A percentile compares a stretch with the other conserved stretches of the same genome.
phyloP scores from a whole-genome alignment of 352 stramenopile genomes.

The Globisporangium barbulae region DNA sequence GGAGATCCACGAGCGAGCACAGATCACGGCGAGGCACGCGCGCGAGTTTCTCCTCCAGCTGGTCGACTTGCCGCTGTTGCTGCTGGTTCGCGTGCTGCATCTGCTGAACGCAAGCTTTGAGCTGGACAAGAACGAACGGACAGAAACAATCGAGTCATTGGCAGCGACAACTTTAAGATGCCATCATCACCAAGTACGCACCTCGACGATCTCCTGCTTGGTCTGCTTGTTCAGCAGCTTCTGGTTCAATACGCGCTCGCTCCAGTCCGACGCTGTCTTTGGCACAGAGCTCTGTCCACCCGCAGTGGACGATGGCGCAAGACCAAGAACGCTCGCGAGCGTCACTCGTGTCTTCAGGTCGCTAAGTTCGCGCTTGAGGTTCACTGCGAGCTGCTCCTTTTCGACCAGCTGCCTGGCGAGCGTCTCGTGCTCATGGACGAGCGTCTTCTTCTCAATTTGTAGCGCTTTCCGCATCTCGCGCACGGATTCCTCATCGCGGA shows the following conservation, averaged over 20 bases:
- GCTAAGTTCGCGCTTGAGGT: conserved; percentile 44
- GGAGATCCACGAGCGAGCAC: conserved; percentile 44
- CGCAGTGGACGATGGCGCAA: background rate
- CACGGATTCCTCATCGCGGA: conserved; percentile 53
- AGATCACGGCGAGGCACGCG: conserved; percentile 43
- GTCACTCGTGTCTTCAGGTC: conserved; percentile 54
- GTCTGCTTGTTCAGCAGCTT: conserved; percentile 39
- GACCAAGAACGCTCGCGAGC: conserved; percentile 24
- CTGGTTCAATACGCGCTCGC: conserved; percentile 36
- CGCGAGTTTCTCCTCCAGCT: conserved; percentile 29
- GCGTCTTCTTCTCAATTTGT: conserved; percentile 34
- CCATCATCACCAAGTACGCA: conserved; percentile 7
- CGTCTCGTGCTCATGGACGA: conserved; percentile 29
- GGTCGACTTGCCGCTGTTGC: conserved; percentile 26
- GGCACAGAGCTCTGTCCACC: background rate
- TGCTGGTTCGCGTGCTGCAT: conserved; percentile 18
- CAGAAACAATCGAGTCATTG: background rate
- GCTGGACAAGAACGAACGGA: background rate
- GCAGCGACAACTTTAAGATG: background rate
- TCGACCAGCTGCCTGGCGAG: conserved; percentile 30
- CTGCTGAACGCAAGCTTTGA: conserved; percentile 13
- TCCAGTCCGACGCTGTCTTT: conserved; percentile 38
- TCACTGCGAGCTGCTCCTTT: conserved; percentile 29
- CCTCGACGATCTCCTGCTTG: conserved; percentile 28
- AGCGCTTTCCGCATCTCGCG: conserved; percentile 35